phyloP scores from a whole-genome alignment of 2,329 filamentous ascomycete genomes.

The Sporothrix brunneoviolacea region DNA sequence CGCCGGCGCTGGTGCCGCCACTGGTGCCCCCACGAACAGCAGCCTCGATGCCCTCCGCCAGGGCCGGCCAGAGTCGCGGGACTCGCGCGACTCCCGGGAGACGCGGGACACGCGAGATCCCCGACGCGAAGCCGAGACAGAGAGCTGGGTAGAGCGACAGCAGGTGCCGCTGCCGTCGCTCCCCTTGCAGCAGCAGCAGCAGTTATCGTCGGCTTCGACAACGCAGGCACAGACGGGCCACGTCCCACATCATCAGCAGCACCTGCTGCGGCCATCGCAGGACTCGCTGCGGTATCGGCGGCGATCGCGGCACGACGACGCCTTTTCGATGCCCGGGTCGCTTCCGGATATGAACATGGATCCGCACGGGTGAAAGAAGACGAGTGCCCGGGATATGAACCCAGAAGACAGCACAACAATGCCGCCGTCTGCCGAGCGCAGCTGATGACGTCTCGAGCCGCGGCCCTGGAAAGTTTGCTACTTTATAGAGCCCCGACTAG shows the following conservation, averaged over 20 bases:
- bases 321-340: constrained; percentile 42
- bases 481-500: too few species aligned
- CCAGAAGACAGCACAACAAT: background rate
- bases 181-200: background rate
- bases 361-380: background rate
- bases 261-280: constrained; percentile 16
- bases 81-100: constrained; percentile 29
- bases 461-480: too few species aligned
- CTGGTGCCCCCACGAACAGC: background rate
- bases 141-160: constrained; percentile 20
- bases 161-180: constrained; percentile 21
- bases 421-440: too few species aligned
- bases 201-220: background rate
- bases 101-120: constrained; percentile 26
- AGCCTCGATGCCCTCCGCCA: constrained; percentile 9
- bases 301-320: constrained; percentile 29
- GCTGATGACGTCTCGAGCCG: background rate
- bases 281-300: constrained; percentile 33
- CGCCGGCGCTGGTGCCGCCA: background rate
- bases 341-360: constrained; percentile 31
- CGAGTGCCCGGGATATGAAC: background rate
- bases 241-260: background rate
- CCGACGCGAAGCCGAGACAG: constrained; percentile 22
- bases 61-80: constrained; percentile 21
- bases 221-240: constrained; percentile 4